Base-by-base conservation (phyloP, 1,284 basidiomycete species). In the Ceratobasidium sp. region DNA sequence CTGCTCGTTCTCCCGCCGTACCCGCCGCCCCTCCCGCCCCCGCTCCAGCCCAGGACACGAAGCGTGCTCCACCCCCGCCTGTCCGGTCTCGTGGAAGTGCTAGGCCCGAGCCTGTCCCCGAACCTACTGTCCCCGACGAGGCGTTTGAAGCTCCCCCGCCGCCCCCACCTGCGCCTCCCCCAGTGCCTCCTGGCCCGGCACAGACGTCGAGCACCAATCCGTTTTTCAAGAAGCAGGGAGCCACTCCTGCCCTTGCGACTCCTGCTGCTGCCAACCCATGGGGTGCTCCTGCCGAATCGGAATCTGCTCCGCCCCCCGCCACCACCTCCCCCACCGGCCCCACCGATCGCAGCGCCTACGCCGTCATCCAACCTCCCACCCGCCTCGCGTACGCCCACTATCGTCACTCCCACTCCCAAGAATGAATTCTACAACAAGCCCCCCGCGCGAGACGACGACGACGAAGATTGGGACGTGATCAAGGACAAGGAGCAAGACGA, bases 391-490 rank as follows among this genome's bases (percentile, higher is more conserved):
- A 2, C 76, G 77, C 7, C 75, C 10, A 50, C 53, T 12, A 69
- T 69, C 17, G 57, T 56, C 17, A 34, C 54, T 13, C 73, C 75
- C n/a, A 38, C 83, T 0, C 78, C 82, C 22, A 88, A 86, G 75
- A 74, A 74, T 52, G 77, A 82, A 0, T 75, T 82, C 0, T 90
- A 91, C 74, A 78, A 88, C 69, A 88, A 86, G 0, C 89, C 86
- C 0, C 85, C 90, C 0, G 78, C 78, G 1, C 69, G 67, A 27
- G 81, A 79, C 20, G 86, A 87, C 27, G 89, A 83, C 29, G 82
- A 92, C 25, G n/a, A n/a, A n/a, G 94, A 94, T 70, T 96, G 94
- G 94, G 94, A 91, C 69, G 89, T 90, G 17, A 82, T 91, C 49
- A 45, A 32, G 7, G 60, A 64, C 32, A 82, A 86, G 73, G 93